A percentile compares a stretch with the other conserved stretches of the same genome.
Conservation (phyloP, 345 rosid genomes). For the Euclidium syriacum region DNA sequence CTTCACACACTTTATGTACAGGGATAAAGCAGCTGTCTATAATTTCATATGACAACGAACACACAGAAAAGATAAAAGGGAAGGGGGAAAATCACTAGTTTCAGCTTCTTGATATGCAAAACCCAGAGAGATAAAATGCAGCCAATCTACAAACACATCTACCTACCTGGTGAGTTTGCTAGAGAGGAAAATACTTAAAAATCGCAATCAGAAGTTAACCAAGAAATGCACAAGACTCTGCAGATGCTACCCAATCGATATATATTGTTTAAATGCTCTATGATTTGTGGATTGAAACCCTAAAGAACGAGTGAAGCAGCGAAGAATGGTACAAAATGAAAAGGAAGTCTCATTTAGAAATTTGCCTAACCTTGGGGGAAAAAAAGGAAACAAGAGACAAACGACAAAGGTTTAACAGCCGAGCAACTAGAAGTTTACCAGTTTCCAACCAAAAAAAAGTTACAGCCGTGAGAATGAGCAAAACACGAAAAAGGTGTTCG, state of each 20-base stretch:
- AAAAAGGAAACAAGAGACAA: not conserved
- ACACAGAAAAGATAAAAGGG: not conserved
- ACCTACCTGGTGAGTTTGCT: not conserved
- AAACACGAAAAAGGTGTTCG: not conserved
- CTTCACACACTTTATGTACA: not conserved
- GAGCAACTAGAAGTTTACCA: slow-evolving; percentile 12
- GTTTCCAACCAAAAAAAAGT: slow-evolving; percentile 3
- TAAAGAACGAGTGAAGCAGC: slow-evolving; percentile 20
- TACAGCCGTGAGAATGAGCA: not conserved
- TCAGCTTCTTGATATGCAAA: slow-evolving; percentile 8
- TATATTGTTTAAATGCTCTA: not conserved
- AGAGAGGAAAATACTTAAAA: not conserved
- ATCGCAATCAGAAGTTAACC: slow-evolving; percentile 6
- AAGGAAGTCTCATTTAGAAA: slow-evolving; percentile 13
- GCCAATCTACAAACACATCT: not conserved
- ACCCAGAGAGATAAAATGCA: slow-evolving; percentile 9
- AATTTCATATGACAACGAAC: not conserved
- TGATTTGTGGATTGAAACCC: slow-evolving; percentile 7
- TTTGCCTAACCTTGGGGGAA: slow-evolving; percentile 13
- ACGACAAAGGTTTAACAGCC: not conserved
- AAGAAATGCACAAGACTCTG: slow-evolving; percentile 7
- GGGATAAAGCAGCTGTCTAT: slow-evolving; percentile 6
- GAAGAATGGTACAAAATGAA: slow-evolving; percentile 9
- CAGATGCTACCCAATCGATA: not conserved
- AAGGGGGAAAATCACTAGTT: not conserved